Base-by-base conservation (phyloP, 208 protist genomes). In the Spongospora subterranea region DNA sequence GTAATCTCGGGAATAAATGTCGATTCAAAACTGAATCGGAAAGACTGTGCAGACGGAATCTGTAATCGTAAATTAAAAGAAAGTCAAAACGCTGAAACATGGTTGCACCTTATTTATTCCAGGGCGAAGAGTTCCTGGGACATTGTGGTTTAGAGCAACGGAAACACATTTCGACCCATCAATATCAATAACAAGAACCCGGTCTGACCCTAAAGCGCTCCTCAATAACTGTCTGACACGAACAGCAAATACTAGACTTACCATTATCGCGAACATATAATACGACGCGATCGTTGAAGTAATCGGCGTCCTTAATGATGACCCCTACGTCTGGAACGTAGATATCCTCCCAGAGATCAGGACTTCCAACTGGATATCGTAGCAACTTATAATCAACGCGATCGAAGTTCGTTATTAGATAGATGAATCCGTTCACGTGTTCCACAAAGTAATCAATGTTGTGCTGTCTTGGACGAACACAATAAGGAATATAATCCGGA, bases 391-490 rank as follows among this genome's bases (percentile, higher is more conserved):
- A 82, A 35, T 82, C n/a, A 45, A 43, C 40, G n/a, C 17, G 17
- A 43, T 82, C 71, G 11, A 43, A 35, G 40, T 82, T 82, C 40
- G 71, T 82, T 6, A 82, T 82, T 43, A 82, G 17, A n/a, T 82
- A 82, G 71, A 82, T 35, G 35, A 40, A 82, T 39, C 71, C 71
- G n/a, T 82, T 35, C 71, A 82, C 6, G n/a, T 82, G 71, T 35
- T 82, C 71, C n/a, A 82, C 71, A 35, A 82, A 82, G 71, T 82
- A 82, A 82, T 82, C 71, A 13, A 82, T 13, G 40, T 35, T 35
- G n/a, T 35, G 6, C 40, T 39, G 6, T 35, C 71, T 6, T 43
- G n/a, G n/a, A 20, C 71, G 71, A 82, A 82, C n/a, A n/a, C 71
- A 82, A 17, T 39, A 6, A 43, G 40, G 71, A 43, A 40, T 43